Base-by-base conservation (phyloP, 306 rosid genomes). In the Astragalus glycyphyllos region DNA sequence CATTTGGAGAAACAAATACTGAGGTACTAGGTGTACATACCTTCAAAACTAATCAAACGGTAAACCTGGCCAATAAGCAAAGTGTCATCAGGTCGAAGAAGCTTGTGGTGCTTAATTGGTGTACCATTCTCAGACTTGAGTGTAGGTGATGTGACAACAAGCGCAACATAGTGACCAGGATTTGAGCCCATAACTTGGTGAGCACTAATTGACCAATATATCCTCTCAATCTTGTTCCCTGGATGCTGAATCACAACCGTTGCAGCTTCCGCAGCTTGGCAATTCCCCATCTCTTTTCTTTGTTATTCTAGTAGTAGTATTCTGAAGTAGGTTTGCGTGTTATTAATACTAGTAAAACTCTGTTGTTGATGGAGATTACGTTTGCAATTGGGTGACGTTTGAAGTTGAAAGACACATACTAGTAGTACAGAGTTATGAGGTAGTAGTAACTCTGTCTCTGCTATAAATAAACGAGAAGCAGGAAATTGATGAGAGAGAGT, bases 181-280 rank as follows among this genome's bases (percentile, higher is more conserved):
- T 92, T 88, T 0, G 86, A 79, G 65, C 58, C 62, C 98, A 92
- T 92, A 49, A 92, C 72, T 69, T 90, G 64, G 29, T 86, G 42
- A 11, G 98, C 97, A n/a, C 89, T 85, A 8, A 92, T 75, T 5
- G 98, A 88, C 97, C 96, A 88, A 40, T 88, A 85, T 77, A 92
- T 76, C 80, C 88, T 86, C 83, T 92, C 90, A 16, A 84, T 17
- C 87, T 78, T 92, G 65, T 68, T 82, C 26, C 86, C 96, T 0
- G 96, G 96, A 15, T 88, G 96, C 3, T 88, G 90, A 54, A 92
- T 82, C 75, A 92, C 79, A 63, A 92, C 98, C 69, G 96, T 88
- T 11, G 98, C 98, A 4, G 85, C 87, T 67, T 90, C 98, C 48
- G 97, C 96, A 65, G 97, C 93, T 80, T 92, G 98, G 68, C 98